phyloP scores from a whole-genome alignment of 1,284 basidiomycete genomes.

The Ustilago curta region DNA sequence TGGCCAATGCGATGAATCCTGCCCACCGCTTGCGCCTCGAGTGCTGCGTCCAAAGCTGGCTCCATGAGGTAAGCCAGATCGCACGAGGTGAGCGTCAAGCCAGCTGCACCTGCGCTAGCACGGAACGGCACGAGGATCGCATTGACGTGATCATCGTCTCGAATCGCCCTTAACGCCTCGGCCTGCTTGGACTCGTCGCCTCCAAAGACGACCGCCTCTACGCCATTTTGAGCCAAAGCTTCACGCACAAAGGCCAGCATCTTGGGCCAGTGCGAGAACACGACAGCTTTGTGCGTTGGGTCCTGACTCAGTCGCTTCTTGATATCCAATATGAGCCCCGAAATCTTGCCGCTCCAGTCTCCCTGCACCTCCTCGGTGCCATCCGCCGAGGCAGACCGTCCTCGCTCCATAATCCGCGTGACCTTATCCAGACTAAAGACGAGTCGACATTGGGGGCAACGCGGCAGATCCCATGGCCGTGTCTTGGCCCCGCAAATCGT shows the following conservation, averaged over 20 bases:
- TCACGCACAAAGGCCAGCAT: conserved; percentile 46
- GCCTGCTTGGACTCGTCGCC: conserved; percentile 38
- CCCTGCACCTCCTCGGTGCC: conserved; percentile 19
- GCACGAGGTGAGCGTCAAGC: conserved; percentile 53
- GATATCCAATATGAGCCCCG: conserved; percentile 48
- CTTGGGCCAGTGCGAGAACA: conserved; percentile 56
- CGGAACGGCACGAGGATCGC: conserved; percentile 53
- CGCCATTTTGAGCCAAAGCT: conserved; percentile 41
- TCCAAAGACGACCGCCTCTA: conserved; percentile 40
- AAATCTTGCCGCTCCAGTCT: conserved; percentile 58
- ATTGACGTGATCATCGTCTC: conserved; percentile 41
- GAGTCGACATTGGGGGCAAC: conserved; percentile 41
- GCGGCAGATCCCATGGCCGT: conserved; percentile 5
- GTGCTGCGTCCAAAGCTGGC: conserved; percentile 47
- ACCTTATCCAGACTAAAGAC: conserved; percentile 29
- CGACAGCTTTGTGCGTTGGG: conserved; percentile 48
- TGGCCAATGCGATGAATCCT: conserved; percentile 57
- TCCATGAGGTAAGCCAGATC: conserved; percentile 54
- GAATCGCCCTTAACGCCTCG: conserved; percentile 47
- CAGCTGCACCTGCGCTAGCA: conserved; percentile 56
- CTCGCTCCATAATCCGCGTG: conserved; percentile 43
- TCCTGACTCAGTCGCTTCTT: conserved; percentile 29
- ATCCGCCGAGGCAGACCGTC: conserved; percentile 21
- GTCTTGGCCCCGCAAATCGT: conserved; percentile 26
- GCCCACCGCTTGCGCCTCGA: conserved; percentile 52